Evolutionary conservation across 139 green algal species (phyloP), one percentile per base, ranked within the genome.

Genomic region (Ettlia oleoabundans): DNA sequence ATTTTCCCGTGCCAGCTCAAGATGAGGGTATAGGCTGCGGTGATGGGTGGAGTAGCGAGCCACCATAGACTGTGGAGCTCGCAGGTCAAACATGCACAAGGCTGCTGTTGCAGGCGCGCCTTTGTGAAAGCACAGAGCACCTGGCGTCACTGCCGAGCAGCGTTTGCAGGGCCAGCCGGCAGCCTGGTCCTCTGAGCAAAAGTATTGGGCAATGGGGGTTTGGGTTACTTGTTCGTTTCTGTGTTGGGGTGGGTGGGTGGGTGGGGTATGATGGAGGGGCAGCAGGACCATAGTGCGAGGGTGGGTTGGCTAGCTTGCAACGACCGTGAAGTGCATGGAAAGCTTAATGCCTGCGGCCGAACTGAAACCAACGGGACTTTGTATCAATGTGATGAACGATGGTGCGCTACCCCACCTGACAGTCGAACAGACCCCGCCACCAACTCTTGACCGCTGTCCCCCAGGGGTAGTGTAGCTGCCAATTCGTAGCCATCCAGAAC

Each of bases 101-200:
- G 69, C 80, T 9, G 83, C 65, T 28, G 9, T 7, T 13, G 33
- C 35, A n/a, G n/a, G 43, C 55, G 22, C 63, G 41, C 33, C 32
- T 83, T 91, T 88, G 84, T 91, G 88, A 65, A 76, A 76, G 84
- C 88, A 91, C 10, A 90, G 63, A 2, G 79, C 80, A 1, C 78
- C 58, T 18, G 55, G 85, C 10, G 80, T 30, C 33, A 22, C 68
- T 6, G 32, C 26, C 5, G n/a, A 32, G 76, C 76, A 88, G 42
- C 80, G 84, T 35, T 65, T 63, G 68, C 72, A 68, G 19, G 82
- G 55, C 63, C 87, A 76, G 0, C 72, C 82, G 40, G 32, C 58
- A 15, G 72, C 64, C 62, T 88, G 58, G 40, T 86, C 67, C 15
- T 84, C 74, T 88, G 71, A 33, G 55, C n/a, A n/a, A n/a, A n/a